phyloP scores from a whole-genome alignment of 2,329 filamentous ascomycete genomes.

The Lasiodiplodia sp. region DNA sequence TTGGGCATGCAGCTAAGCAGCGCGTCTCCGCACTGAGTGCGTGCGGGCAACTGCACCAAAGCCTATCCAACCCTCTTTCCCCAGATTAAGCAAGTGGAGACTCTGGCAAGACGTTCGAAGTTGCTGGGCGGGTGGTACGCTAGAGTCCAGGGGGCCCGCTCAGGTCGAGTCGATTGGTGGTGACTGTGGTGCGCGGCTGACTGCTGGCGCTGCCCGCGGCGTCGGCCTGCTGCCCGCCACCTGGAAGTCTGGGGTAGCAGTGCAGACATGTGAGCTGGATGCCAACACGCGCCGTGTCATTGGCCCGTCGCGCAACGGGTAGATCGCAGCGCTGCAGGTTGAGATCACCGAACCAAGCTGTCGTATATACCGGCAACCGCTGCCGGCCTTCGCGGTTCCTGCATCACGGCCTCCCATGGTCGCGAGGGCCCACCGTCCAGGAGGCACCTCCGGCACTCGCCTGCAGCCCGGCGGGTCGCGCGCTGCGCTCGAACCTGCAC shows the following conservation, averaged over 20 bases:
- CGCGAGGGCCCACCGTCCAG: background rate
- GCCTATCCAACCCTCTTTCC: conserved; percentile 21
- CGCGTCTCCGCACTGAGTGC: conserved; percentile 16
- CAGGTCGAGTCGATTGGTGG: background rate
- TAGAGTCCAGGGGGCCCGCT: conserved; percentile 9
- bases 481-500: background rate
- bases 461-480: background rate
- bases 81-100: conserved; percentile 31
- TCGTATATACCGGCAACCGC: background rate
- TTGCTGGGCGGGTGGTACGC: conserved; percentile 21
- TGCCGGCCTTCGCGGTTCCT: background rate
- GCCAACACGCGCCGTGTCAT: background rate
- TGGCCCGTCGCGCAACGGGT: background rate
- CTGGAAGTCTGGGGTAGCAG: background rate
- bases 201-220: background rate
- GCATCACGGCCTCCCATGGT: conserved; percentile 9
- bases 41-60: conserved; percentile 25
- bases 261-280: too few species aligned
- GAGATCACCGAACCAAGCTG: background rate
- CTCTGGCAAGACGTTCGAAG: conserved; percentile 27
- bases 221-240: background rate
- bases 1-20: background rate
- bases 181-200: background rate
- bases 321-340: background rate
- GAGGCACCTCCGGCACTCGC: background rate